phyloP scores from a whole-genome alignment of 176 grass and related monocot genomes.

The Hordeum vulgare region DNA sequence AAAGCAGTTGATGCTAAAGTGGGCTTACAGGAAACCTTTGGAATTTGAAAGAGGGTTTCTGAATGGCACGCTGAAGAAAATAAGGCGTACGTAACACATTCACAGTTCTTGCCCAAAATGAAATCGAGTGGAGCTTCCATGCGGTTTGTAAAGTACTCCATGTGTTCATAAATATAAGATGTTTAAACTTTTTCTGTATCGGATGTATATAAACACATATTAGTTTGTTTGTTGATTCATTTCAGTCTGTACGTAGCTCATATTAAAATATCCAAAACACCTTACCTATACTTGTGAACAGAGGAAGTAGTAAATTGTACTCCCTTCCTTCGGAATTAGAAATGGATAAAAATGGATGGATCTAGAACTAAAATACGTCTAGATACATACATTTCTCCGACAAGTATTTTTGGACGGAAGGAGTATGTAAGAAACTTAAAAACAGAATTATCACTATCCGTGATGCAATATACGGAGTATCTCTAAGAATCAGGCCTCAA shows the following conservation, averaged over 20 bases:
- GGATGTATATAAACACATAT: no score
- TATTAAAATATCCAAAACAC: no score
- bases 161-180: no score
- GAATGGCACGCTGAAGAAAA: not conserved
- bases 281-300: no score
- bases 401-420: no score
- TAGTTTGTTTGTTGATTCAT: no score
- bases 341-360: no score
- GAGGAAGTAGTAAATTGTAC: not conserved
- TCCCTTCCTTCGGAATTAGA: no score
- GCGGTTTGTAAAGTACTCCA: not conserved
- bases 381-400: no score
- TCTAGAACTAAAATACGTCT: no score
- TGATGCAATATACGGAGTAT: not conserved
- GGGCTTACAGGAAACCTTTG: constrained; percentile 1
- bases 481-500: not conserved
- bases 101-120: not conserved
- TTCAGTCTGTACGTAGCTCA: no score
- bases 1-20: not conserved
- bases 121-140: not conserved
- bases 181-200: no score
- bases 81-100: not conserved
- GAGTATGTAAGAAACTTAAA: not conserved
- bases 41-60: not conserved
- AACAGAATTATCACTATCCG: not conserved